A percentile compares a stretch with the other conserved stretches of the same genome.
phyloP scores from a whole-genome alignment of 192 early-diverging fungal genomes.

The Linnemannia zychae region DNA sequence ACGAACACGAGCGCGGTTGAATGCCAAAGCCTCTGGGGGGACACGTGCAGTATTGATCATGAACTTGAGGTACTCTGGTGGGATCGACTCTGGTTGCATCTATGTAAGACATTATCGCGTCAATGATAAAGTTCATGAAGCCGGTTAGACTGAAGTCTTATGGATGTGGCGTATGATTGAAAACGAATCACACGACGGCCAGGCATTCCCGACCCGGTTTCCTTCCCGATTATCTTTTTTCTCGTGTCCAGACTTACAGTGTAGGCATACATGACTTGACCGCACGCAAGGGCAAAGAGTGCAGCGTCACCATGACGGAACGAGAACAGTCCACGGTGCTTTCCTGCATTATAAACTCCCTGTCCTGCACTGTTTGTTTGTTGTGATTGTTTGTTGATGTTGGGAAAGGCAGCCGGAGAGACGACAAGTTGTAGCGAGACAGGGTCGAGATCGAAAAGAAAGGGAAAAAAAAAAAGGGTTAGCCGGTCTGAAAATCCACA shows the following conservation, averaged over 20 bases:
- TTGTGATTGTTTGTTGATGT: neutral
- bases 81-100: conserved; percentile 70
- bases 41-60: conserved; percentile 77
- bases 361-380: conserved; percentile 60
- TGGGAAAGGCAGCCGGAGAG: neutral
- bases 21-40: conserved; percentile 62
- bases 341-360: conserved; percentile 68
- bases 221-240: neutral
- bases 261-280: conserved; percentile 70
- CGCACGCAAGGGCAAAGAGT: conserved; percentile 66
- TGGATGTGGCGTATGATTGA: neutral
- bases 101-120: conserved; percentile 23
- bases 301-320: conserved; percentile 69
- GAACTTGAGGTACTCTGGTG: conserved; percentile 68
- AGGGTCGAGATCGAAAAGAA: neutral
- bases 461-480: neutral
- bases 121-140: neutral
- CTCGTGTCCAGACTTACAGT: conserved; percentile 57
- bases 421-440: neutral
- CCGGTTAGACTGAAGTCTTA: neutral
- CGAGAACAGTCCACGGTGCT: conserved; percentile 64
- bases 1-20: conserved; percentile 69
- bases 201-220: neutral
- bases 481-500: neutral
- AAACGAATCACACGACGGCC: neutral